These are phyloP conservation scores for Pleurotus salmoneostramineus DNA, from an alignment of 768 basidiomycete genomes.

Conservation along the genomic window DNA sequence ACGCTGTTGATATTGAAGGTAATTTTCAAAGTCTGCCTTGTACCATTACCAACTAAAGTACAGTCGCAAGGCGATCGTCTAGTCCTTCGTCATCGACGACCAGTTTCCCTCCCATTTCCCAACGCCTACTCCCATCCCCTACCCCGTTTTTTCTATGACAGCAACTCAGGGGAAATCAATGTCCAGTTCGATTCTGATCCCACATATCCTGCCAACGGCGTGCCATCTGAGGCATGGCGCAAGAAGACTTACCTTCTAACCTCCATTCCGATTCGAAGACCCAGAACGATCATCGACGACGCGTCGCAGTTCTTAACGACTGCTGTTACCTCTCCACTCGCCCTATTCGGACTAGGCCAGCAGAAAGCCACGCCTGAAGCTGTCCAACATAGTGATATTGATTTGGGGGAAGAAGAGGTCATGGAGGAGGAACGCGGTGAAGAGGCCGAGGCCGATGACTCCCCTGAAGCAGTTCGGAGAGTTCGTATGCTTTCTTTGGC, in stretches of 20 bases:
- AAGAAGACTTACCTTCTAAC: conserved; percentile 58
- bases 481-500: conserved; percentile 52
- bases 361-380: conserved; percentile 57
- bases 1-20: conserved; percentile 82
- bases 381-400: conserved; percentile 64
- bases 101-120: conserved; percentile 73
- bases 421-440: conserved; percentile 75
- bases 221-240: conserved; percentile 47
- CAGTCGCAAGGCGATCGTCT: conserved; percentile 51
- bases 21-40: conserved; percentile 10
- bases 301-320: conserved; percentile 64
- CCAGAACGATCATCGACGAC: conserved; percentile 66
- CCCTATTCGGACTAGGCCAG: conserved; percentile 40
- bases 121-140: conserved; percentile 75
- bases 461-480: conserved; percentile 48
- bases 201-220: conserved; percentile 41
- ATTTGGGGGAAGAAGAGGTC: conserved; percentile 74
- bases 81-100: conserved; percentile 74
- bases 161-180: conserved; percentile 52
- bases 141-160: conserved; percentile 62
- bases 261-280: conserved; percentile 64
- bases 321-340: conserved; percentile 56
- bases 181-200: conserved; percentile 64
- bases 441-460: conserved; percentile 78
- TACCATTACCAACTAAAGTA: neutral